Conservation (phyloP, 2,329 filamentous ascomycete species). For the Tolypocladium sp. region DNA sequence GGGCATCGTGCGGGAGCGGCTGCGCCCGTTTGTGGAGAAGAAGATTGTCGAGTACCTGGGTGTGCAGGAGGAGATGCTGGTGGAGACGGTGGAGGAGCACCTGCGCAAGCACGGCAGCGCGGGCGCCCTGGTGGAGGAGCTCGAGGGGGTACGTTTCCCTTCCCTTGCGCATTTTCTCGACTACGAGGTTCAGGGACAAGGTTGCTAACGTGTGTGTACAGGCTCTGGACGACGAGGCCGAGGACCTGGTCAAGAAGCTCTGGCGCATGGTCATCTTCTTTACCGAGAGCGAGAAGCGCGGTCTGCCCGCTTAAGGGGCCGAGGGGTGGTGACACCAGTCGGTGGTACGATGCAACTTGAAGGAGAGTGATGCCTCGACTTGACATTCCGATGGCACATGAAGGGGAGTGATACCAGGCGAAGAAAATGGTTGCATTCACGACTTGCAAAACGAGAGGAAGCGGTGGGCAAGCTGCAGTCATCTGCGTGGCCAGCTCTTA, state of each 20-base stretch:
- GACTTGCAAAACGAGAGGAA: neutral
- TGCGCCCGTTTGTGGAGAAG: conserved; percentile 93
- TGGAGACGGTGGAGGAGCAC: conserved; percentile 86
- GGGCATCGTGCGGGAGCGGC: conserved; percentile 69
- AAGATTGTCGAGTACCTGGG: conserved; percentile 96
- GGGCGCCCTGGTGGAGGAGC: conserved; percentile 71
- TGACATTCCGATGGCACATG: neutral
- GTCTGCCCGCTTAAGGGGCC: conserved; percentile 44
- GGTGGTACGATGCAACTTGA: neutral
- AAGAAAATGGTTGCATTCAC: neutral
- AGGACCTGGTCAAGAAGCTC: conserved; percentile 88
- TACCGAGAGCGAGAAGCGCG: conserved; percentile 86
- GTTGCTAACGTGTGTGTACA: conserved; percentile 28
- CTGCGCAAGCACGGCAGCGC: conserved; percentile 66
- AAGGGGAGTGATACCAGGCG: neutral
- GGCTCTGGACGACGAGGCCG: conserved; percentile 90
- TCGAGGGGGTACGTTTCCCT: conserved; percentile 61
- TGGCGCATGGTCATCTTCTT: conserved; percentile 99
- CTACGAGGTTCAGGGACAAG: neutral
- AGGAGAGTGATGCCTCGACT: neutral
- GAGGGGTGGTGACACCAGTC: neutral
- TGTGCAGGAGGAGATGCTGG: conserved; percentile 90
- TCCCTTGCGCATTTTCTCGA: too few relatives aligned
- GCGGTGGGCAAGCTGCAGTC: neutral
- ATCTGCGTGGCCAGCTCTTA: neutral